These are phyloP conservation scores for Hypoxylon sp. DNA, from an alignment of 2,329 filamentous ascomycete species.

Conservation along the genomic window DNA sequence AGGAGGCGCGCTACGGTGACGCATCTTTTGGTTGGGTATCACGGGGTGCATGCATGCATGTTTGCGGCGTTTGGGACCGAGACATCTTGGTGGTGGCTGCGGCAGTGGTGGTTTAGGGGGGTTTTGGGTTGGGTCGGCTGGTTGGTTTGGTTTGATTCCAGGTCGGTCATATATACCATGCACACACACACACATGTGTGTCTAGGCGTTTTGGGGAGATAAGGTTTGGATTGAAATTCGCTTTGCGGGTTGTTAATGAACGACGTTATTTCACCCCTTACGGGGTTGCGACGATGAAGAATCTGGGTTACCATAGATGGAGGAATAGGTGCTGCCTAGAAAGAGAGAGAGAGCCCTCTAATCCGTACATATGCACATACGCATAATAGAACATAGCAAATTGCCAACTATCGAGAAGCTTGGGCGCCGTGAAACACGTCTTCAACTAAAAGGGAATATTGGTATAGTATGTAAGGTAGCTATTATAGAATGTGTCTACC, in stretches of 20 bases:
- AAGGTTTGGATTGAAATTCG: constrained; percentile 13
- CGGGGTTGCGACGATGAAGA: not conserved
- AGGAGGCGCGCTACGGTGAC: not conserved
- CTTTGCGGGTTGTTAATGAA: constrained; percentile 15
- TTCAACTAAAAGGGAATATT: not conserved
- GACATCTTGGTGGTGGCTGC: not conserved
- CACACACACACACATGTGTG: not conserved
- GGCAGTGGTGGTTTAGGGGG: constrained; percentile 2
- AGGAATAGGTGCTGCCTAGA: not conserved
- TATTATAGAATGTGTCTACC: no score
- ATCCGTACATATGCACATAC: not conserved
- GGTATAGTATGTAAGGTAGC: not conserved
- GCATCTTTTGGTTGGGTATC: constrained; percentile 3
- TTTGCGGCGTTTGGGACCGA: constrained; percentile 16
- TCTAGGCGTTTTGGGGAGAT: constrained; percentile 8
- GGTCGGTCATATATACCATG: constrained; percentile 20
- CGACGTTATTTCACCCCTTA: not conserved
- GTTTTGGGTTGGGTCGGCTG: not conserved
- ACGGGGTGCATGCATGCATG: not conserved
- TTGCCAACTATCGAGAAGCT: not conserved
- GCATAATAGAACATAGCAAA: constrained; percentile 4
- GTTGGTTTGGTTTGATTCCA: not conserved
- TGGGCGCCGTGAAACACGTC: not conserved
- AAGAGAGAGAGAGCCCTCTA: not conserved
- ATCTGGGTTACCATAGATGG: constrained; percentile 7